phyloP scores from a whole-genome alignment of 169 alveolate species.

The Plasmodium gaboni region DNA sequence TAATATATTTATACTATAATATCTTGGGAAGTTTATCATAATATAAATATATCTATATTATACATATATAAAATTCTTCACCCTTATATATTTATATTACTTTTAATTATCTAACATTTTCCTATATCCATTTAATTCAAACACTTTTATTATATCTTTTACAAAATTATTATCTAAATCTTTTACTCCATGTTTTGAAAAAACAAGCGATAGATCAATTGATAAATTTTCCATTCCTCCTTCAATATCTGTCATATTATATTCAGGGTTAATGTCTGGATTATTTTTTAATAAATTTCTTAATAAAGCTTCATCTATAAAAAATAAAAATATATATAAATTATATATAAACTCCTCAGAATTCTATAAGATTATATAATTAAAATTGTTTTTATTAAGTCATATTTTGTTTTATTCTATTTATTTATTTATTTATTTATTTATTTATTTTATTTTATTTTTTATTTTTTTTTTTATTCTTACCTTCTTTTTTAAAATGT shows the following conservation, averaged over 20 bases:
- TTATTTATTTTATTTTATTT: too few relatives aligned
- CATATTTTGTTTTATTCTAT: too few relatives aligned
- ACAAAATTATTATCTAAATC: conserved; percentile 44
- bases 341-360: too few relatives aligned
- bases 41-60: too few relatives aligned
- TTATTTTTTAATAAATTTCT: conserved; percentile 79
- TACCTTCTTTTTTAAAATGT: conserved; percentile 84
- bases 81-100: neutral
- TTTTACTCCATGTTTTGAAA: conserved; percentile 72
- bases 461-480: too few relatives aligned
- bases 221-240: conserved; percentile 40
- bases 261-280: conserved; percentile 82
- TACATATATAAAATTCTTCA: too few relatives aligned
- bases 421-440: too few relatives aligned
- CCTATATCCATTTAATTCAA: conserved; percentile 70
- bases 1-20: too few relatives aligned
- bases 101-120: conserved; percentile 41
- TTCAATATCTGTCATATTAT: conserved; percentile 32
- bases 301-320: conserved; percentile 81
- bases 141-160: conserved; percentile 55
- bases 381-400: too few relatives aligned
- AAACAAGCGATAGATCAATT: conserved; percentile 54
- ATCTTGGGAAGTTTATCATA: neutral
- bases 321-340: conserved; percentile 6
- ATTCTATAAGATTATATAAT: too few relatives aligned